These are phyloP conservation scores for Chlorokybus atmophyticus DNA, from an alignment of 139 green algal species.

Conservation along the genomic window DNA sequence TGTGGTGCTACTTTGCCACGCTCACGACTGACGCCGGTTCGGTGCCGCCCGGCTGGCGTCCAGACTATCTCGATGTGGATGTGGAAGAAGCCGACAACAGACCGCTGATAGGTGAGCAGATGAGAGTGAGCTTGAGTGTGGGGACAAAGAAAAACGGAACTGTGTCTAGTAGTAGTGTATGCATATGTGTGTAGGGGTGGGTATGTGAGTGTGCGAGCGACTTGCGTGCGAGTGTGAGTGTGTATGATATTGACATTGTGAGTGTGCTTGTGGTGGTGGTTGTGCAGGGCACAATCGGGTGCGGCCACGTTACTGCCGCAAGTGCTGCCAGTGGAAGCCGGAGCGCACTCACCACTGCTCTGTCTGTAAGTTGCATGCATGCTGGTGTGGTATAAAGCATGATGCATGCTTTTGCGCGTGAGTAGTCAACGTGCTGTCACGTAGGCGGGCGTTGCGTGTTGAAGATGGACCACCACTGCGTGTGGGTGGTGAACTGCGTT, in stretches of 20 bases:
- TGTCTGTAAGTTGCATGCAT: conserved; percentile 35
- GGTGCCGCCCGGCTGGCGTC: conserved; percentile 76
- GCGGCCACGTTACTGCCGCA: conserved; percentile 15
- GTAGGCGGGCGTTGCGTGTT: conserved; percentile 66
- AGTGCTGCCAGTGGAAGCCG: conserved; percentile 64
- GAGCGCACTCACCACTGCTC: conserved; percentile 79
- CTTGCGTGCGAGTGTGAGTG: not conserved
- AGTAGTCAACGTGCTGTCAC: not conserved
- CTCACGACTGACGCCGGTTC: conserved; percentile 62
- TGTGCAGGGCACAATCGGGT: not conserved
- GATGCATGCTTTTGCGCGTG: not conserved
- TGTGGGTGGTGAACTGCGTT: conserved; percentile 82
- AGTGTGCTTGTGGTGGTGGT: not conserved
- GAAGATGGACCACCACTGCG: conserved; percentile 68
- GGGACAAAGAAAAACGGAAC: not conserved
- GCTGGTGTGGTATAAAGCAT: not conserved
- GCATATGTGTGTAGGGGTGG: not conserved
- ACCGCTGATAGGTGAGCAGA: too few relatives aligned
- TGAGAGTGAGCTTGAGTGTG: not conserved
- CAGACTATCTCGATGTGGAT: conserved; percentile 38
- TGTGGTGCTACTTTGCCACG: conserved; percentile 83
- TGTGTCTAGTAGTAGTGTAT: not conserved
- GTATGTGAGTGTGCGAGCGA: not conserved
- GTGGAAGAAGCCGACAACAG: too few relatives aligned
- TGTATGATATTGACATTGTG: not conserved